Evolutionary conservation across 441 rosid species (phyloP).

Genomic region (Isatis lusitanica): DNA sequence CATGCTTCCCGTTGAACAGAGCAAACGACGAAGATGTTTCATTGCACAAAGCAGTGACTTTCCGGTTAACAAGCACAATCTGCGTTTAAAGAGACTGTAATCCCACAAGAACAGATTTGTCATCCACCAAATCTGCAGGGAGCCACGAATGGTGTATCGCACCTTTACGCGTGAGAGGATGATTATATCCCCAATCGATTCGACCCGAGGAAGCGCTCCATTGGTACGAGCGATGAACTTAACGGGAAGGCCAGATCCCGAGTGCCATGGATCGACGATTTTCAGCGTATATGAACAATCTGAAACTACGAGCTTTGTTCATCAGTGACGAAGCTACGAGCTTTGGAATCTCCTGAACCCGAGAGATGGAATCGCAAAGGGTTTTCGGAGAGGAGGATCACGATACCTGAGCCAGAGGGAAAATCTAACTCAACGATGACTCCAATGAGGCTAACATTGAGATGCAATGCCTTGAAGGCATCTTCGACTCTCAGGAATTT

Average conservation of each 20-base stretch:
- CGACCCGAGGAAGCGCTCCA: constrained; percentile 29
- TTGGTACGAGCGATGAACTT: constrained; percentile 28
- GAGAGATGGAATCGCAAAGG: background rate
- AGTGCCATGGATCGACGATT: constrained; percentile 33
- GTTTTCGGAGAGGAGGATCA: background rate
- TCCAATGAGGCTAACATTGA: constrained; percentile 34
- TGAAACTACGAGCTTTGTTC: background rate
- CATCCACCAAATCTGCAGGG: background rate
- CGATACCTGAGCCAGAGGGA: constrained; percentile 14
- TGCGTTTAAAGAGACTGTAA: background rate
- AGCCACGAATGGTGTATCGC: background rate
- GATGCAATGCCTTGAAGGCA: constrained; percentile 29
- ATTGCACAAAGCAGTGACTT: constrained; percentile 33
- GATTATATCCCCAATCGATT: constrained; percentile 27
- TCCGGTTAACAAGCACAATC: constrained; percentile 32
- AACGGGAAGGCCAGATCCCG: constrained; percentile 21
- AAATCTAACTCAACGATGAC: constrained; percentile 33
- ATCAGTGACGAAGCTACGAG: constrained; percentile 9
- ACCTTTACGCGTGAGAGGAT: constrained; percentile 35
- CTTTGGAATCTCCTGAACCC: background rate
- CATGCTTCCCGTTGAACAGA: constrained; percentile 2
- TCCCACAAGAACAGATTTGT: background rate
- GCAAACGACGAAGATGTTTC: constrained; percentile 26
- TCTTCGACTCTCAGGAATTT: constrained; percentile 30
- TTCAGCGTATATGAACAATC: constrained; percentile 20